Evolutionary conservation across 2,329 filamentous ascomycete species (phyloP).

Genomic region (Trichoderma endophyticum): DNA sequence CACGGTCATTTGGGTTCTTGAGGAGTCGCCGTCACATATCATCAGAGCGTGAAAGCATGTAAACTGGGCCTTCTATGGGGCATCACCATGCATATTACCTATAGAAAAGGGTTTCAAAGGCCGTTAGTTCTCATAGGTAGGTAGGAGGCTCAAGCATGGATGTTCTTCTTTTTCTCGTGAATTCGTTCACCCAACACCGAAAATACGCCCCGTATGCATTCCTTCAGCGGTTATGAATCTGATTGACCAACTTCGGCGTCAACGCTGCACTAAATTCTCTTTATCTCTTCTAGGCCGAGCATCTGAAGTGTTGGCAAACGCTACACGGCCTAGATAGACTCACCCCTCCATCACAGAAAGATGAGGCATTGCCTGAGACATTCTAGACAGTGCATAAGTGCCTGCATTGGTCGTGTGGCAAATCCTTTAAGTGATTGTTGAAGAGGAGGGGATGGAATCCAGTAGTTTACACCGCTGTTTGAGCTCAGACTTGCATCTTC

Average conservation of each 20-base stretch:
- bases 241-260: slow-evolving; percentile 2
- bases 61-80: background rate
- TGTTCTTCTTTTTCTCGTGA: background rate
- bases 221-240: background rate
- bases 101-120: background rate
- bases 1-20: background rate
- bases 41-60: background rate
- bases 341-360: background rate
- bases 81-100: background rate
- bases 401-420: background rate
- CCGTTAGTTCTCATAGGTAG: background rate
- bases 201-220: background rate
- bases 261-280: background rate
- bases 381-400: background rate
- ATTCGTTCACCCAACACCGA: background rate
- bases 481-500: background rate
- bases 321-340: background rate
- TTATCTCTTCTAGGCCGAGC: background rate
- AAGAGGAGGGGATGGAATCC: background rate
- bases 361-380: background rate
- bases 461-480: slow-evolving; percentile 4
- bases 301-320: background rate
- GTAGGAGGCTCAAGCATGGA: background rate
- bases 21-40: background rate
- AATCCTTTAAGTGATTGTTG: background rate